Conservation (phyloP, 1,284 basidiomycete species). For the Cutaneotrichosporon arboriforme region DNA sequence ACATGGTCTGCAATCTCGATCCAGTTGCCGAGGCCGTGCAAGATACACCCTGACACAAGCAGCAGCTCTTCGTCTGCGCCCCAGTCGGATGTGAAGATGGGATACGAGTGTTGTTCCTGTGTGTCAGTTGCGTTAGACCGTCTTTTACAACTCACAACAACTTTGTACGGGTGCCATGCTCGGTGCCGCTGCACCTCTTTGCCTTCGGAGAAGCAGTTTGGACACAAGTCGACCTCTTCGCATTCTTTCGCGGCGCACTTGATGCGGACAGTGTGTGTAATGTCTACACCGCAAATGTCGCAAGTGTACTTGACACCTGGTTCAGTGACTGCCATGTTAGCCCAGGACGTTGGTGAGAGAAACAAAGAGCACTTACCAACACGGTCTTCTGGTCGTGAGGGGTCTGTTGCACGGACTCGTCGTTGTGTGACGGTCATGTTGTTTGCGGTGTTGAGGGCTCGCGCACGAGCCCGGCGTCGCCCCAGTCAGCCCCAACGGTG, state of each 20-base stretch:
- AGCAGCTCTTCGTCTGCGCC: slow-evolving; percentile 97
- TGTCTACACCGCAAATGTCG: slow-evolving; percentile 46
- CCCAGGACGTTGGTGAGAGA: too few species aligned
- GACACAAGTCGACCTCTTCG: slow-evolving; percentile 80
- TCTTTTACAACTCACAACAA: slow-evolving; percentile 61
- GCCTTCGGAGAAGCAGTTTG: slow-evolving; percentile 83
- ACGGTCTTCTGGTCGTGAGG: slow-evolving; percentile 33
- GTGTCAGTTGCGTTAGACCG: background rate
- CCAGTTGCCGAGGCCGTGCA: slow-evolving; percentile 95
- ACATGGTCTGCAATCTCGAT: slow-evolving; percentile 93
- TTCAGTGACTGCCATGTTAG: slow-evolving; percentile 30
- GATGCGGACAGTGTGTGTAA: slow-evolving; percentile 81
- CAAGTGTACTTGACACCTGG: slow-evolving; percentile 48
- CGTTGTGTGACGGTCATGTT: slow-evolving; percentile 48
- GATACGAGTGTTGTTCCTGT: slow-evolving; percentile 91
- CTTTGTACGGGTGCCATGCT: slow-evolving; percentile 82
- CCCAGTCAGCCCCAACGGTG: background rate
- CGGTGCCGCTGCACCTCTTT: slow-evolving; percentile 84
- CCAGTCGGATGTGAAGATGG: slow-evolving; percentile 93
- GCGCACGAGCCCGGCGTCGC: too few species aligned
- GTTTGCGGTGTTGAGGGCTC: background rate
- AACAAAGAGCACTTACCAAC: slow-evolving; percentile 19
- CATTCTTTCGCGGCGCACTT: slow-evolving; percentile 81
- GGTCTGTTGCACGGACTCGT: slow-evolving; percentile 33
- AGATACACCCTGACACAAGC: slow-evolving; percentile 80